Evolutionary conservation across 257 asterid genomes (phyloP).

Genomic region (Anisodus acutangulus): DNA sequence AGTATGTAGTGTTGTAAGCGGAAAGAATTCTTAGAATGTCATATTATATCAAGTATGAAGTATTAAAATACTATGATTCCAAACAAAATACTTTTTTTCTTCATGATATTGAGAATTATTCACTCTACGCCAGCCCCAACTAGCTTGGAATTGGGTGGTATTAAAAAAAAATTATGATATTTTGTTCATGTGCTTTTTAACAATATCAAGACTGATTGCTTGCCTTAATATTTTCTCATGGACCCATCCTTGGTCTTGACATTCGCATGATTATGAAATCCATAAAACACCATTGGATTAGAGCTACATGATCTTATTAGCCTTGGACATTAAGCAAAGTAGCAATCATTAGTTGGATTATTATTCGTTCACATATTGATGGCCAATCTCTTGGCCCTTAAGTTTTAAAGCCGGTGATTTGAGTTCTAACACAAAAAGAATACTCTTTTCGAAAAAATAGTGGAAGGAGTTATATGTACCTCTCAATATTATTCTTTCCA

Average conservation of each 20-base stretch:
- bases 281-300: not conserved
- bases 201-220: not conserved
- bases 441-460: not conserved
- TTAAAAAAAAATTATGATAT: no score
- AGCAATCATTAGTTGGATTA: not conserved
- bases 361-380: not conserved
- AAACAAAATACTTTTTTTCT: not conserved
- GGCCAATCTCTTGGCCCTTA: not conserved
- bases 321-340: not conserved
- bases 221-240: conserved; percentile 18
- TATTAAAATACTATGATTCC: not conserved
- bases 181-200: no score
- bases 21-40: no score
- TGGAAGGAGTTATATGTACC: conserved; percentile 16
- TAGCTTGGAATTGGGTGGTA: no score
- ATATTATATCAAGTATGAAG: not conserved
- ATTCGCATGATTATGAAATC: not conserved
- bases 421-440: not conserved
- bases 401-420: not conserved
- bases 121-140: not conserved
- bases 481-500: not conserved
- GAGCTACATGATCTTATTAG: not conserved
- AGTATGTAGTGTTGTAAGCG: no score
- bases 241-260: not conserved
- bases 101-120: not conserved